Percentiles rank a stretch among this genome's conserved stretches.
These are phyloP conservation scores for Chytridiales sp. DNA, from an alignment of 371 early-diverging fungal genomes.

Conservation along the genomic window DNA sequence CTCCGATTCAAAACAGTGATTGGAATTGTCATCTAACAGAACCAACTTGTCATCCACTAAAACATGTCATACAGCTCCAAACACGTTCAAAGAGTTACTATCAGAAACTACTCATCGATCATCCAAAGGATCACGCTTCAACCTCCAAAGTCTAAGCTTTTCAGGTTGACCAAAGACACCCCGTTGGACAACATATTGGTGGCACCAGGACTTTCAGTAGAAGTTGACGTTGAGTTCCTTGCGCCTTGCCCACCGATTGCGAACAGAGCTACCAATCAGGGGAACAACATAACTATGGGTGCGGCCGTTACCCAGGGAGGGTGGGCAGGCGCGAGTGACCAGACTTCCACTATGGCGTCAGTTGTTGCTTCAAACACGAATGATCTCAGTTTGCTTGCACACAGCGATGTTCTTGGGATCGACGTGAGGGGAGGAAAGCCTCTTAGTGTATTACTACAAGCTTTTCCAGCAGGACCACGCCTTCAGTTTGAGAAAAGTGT, in stretches of 20 bases:
- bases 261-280: not conserved
- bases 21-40: constrained; percentile 2
- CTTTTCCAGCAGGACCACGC: constrained; percentile 26
- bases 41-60: not conserved
- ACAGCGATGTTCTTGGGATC: not conserved
- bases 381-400: not conserved
- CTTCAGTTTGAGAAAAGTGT: constrained; percentile 28
- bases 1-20: not conserved
- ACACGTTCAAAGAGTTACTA: constrained; percentile 6
- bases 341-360: too few relatives aligned
- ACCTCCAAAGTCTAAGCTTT: constrained; percentile 18
- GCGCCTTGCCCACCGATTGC: not conserved
- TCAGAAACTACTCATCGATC: constrained; percentile 26
- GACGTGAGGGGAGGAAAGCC: constrained; percentile 6
- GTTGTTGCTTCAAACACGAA: not conserved
- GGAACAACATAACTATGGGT: not conserved
- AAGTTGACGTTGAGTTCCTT: constrained; percentile 26
- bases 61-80: constrained; percentile 7
- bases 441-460: constrained; percentile 18
- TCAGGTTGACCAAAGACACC: constrained; percentile 10
- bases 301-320: not conserved
- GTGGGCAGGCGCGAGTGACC: not conserved
- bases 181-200: constrained; percentile 16
- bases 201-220: constrained; percentile 34
- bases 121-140: constrained; percentile 14